Percentiles rank a stretch among this genome's conserved stretches.
Conservation (phyloP, 176 grass and related monocot genomes). For the Chloris gayana region DNA sequence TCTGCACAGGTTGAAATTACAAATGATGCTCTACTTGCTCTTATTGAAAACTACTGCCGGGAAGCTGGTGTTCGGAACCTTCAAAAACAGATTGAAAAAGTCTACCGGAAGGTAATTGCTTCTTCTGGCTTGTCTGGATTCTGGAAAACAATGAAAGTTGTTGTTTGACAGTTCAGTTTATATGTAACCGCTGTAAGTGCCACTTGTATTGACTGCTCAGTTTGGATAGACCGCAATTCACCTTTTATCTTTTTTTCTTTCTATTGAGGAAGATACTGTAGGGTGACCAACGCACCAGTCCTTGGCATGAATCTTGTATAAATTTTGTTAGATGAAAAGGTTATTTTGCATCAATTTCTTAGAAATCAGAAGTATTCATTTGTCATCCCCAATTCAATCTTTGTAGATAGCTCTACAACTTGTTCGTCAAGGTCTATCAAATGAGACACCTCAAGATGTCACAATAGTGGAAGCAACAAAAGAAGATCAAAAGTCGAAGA, state of each 20-base stretch:
- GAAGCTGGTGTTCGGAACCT: slow-evolving; percentile 99
- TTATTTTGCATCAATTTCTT: slow-evolving; percentile 4
- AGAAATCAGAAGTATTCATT: slow-evolving; percentile 1
- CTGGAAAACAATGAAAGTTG: background rate
- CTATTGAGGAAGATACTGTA: background rate
- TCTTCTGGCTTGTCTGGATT: slow-evolving; percentile 22
- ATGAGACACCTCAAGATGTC: slow-evolving; percentile 50
- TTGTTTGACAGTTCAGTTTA: background rate
- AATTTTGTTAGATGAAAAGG: background rate
- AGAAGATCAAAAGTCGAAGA: slow-evolving; percentile 43
- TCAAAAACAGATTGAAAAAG: slow-evolving; percentile 98
- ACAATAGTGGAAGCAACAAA: slow-evolving; percentile 35
- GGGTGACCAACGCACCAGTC: background rate
- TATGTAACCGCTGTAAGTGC: background rate
- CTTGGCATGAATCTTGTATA: background rate
- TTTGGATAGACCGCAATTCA: background rate
- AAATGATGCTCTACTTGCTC: slow-evolving; percentile 86
- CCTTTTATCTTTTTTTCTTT: background rate
- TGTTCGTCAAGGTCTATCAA: slow-evolving; percentile 70
- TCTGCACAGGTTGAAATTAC: slow-evolving; percentile 81
- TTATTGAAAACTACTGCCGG: slow-evolving; percentile 95
- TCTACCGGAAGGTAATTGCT: slow-evolving; percentile 87
- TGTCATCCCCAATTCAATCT: background rate
- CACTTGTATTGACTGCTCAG: background rate
- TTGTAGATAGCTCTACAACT: slow-evolving; percentile 85